Base-by-base conservation (phyloP, 306 rosid genomes). In the Dryas drummondii region DNA sequence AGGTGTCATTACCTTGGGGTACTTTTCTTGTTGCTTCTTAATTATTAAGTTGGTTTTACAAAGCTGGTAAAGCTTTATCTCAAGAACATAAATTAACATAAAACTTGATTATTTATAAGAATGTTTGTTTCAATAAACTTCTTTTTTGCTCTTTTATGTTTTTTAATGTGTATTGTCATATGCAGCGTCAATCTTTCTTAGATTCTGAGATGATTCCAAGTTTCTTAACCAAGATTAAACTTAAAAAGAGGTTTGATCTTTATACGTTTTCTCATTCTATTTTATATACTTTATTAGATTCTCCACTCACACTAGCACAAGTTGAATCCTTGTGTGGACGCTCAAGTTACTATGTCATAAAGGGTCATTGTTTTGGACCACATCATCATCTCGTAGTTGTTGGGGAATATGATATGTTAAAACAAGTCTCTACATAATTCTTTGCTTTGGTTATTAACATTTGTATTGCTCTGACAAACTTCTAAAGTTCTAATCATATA, bases 281-380 rank as follows among this genome's bases (percentile, higher is more conserved):
- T 15, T 41, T 62, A 27, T 44, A 67, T 19, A 13, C n/a, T 51
- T 62, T 55, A 68, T 47, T 65, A 55, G 55, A 14, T 17, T 27
- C 78, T 79, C 73, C 86, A 82, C 84, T 74, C 48, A 56, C 71
- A 82, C 84, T 74, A 41, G 50, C 71, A 2, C 57, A 48, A 82
- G 82, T 74, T 66, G 83, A 66, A 80, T 53, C 41, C 84, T 53
- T 58, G 64, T 51, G 70, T 73, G 78, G 78, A 79, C 10, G 17
- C 45, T 70, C 69, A 73, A 69, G 60, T 65, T 51, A 22, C 37
- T 6, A 12, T 65, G 68, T 26, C 66, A 58, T 61, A 27, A 53
- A 73, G 66, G 27, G 47, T 46, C 50, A 22, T 14, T 19, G 9
- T 37, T 65, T 76, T 74, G 74, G 78, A 65, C 63, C 32, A 27